Conservation (phyloP, 2,329 filamentous ascomycete genomes). For the Cryphonectria nitschkei region DNA sequence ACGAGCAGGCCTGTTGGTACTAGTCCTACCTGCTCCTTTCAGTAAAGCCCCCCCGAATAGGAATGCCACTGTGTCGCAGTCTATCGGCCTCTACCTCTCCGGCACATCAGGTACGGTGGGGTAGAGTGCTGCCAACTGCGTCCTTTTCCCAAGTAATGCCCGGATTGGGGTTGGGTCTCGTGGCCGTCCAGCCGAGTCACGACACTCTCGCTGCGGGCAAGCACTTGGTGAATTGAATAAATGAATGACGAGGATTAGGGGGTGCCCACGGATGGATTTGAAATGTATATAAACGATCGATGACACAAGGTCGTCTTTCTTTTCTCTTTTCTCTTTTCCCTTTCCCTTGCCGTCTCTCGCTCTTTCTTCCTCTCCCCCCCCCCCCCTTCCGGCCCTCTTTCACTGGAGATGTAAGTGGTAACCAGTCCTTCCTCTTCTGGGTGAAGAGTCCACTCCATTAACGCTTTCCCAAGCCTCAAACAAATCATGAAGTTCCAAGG, state of each 20-base stretch:
- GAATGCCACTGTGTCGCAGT: not conserved
- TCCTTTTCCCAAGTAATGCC: not conserved
- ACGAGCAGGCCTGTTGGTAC: not conserved
- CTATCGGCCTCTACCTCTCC: not conserved
- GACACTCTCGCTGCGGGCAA: not conserved
- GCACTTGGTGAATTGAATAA: not conserved
- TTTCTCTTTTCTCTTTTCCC: too few species aligned
- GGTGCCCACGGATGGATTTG: not conserved
- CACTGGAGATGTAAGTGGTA: not conserved
- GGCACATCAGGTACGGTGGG: not conserved
- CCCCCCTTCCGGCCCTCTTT: not conserved
- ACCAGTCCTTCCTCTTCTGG: not conserved
- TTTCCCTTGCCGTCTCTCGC: not conserved
- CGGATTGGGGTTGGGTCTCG: not conserved
- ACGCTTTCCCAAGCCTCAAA: not conserved
- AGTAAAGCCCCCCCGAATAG: not conserved
- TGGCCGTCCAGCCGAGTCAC: not conserved
- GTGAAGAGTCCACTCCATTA: not conserved
- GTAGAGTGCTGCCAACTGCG: not conserved
- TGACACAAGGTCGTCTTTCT: too few species aligned
- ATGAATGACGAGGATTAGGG: not conserved
- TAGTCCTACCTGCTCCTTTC: not conserved
- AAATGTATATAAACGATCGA: not conserved
- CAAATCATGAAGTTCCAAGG: constrained; percentile 5
- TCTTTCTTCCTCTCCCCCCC: not conserved